phyloP scores from a whole-genome alignment of 306 rosid species.

The Phaseolus lunatus region DNA sequence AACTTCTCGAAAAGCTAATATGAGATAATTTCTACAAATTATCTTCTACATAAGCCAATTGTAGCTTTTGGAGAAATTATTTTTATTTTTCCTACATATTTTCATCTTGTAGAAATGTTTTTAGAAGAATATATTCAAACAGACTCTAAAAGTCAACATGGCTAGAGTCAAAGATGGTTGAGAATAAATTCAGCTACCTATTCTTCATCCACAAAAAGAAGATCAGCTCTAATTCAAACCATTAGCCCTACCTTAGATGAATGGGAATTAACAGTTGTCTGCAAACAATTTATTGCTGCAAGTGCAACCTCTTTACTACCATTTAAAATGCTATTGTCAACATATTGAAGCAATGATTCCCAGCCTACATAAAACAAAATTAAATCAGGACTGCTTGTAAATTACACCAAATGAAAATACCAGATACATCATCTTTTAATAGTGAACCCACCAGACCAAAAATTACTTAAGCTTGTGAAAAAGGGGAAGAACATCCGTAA shows the following conservation, averaged over 20 bases:
- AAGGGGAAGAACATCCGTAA: conserved; percentile 89
- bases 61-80: not conserved
- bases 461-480: conserved; percentile 75
- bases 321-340: conserved; percentile 76
- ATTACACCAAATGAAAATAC: conserved; percentile 40
- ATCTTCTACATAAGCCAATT: not conserved
- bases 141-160: conserved; percentile 25
- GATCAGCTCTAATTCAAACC: conserved; percentile 15
- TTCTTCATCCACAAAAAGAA: conserved; percentile 43
- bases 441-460: conserved; percentile 82
- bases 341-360: conserved; percentile 89
- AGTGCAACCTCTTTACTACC: conserved; percentile 97
- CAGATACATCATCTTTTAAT: conserved; percentile 39
- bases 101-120: not conserved
- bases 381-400: conserved; percentile 38
- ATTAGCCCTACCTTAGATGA: conserved; percentile 75
- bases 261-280: conserved; percentile 85
- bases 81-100: too few relatives aligned
- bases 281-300: conserved; percentile 93
- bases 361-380: conserved; percentile 70
- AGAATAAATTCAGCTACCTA: conserved; percentile 25
- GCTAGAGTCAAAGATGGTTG: conserved; percentile 22
- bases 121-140: too few relatives aligned
- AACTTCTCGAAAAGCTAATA: not conserved
- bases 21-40: not conserved